Percentiles rank a stretch among this genome's conserved stretches.
Evolutionary conservation across 108 stramenopile genomes (phyloP).

Genomic region (Seminavis robusta): DNA sequence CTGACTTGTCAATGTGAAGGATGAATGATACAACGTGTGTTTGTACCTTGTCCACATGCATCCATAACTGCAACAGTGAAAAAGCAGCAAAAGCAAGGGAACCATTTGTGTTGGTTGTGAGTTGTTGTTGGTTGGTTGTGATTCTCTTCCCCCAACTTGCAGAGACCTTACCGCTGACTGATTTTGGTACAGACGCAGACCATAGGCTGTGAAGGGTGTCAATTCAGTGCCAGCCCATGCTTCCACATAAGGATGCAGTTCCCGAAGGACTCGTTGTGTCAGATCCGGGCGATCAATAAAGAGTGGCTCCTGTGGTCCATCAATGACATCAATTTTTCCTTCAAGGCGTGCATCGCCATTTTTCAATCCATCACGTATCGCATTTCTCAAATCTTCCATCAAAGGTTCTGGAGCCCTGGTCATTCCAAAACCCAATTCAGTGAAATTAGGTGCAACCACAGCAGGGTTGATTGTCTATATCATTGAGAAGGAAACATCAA

Average conservation of each 20-base stretch:
- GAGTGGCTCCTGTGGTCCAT: slow-evolving; percentile 25
- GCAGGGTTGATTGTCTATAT: slow-evolving; percentile 35
- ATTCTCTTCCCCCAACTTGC: no score
- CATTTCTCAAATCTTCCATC: slow-evolving; percentile 36
- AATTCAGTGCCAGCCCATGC: slow-evolving; percentile 58
- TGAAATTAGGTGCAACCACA: slow-evolving; percentile 49
- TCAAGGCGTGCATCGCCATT: slow-evolving; percentile 17
- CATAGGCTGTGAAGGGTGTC: slow-evolving; percentile 58
- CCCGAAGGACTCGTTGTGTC: slow-evolving; percentile 46
- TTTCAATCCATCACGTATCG: slow-evolving; percentile 19
- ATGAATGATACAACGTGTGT: slow-evolving; percentile 86
- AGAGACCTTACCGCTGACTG: no score
- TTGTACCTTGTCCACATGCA: slow-evolving; percentile 77
- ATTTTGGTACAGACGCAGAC: slow-evolving; percentile 76
- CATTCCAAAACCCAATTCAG: slow-evolving; percentile 58
- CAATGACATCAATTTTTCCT: slow-evolving; percentile 34
- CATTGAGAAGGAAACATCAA: no score
- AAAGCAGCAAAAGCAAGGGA: no score
- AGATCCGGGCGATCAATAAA: slow-evolving; percentile 50
- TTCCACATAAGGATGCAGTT: slow-evolving; percentile 63
- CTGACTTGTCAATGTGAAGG: slow-evolving; percentile 77
- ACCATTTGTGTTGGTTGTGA: no score
- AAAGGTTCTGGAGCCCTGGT: slow-evolving; percentile 49
- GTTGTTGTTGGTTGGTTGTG: no score
- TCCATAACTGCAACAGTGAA: slow-evolving; percentile 49